Evolutionary conservation across 768 basidiomycete genomes (phyloP), one percentile per base, ranked within the genome.

Genomic region (Daedaleopsis nitida): DNA sequence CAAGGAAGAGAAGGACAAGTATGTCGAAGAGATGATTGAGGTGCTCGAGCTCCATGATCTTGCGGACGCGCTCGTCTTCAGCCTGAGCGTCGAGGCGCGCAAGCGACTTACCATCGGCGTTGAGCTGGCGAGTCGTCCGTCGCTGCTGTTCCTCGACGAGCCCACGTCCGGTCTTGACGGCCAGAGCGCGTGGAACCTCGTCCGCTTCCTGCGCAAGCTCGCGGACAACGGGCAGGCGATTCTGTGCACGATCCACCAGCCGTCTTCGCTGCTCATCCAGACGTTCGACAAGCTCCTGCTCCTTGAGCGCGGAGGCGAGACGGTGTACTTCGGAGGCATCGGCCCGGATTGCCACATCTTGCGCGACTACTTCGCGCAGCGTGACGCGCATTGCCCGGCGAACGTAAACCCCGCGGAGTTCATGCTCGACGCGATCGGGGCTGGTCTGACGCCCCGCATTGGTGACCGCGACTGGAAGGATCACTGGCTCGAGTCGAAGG

Each of bases 311-410:
- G 94, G 94, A 1, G 94, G 94, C 8, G 87, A 92, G 72, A 94
- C 93, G 0, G 91, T 95, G n/a, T 96, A 96, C 80, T 96, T 92
- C 69, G 94, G 94, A 45, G 89, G 91, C 62, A 92, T 96, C 52
- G 94, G 93, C 48, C 71, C 79, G 45, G 89, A 92, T 63, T 89
- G 91, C 4, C 68, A 76, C 1, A 77, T 86, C 38, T 76, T 96
- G 52, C 85, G 83, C 27, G 79, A 86, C 5, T 96, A 96, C 76
- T 93, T 95, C 70, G 84, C 85, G 23, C 78, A 79, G 16, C 76
- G 91, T 63, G 92, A 93, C 14, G 94, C 89, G 1, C 62, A 72
- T 32, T 94, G 92, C 72, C 91, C 92, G 4, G 51, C 83, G 0
- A 87, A 88, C 62, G 86, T 87, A 68, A 96, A 96, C 71, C 92